phyloP scores from a whole-genome alignment of 129 eudicot species.

The Flaveria bidentis region DNA sequence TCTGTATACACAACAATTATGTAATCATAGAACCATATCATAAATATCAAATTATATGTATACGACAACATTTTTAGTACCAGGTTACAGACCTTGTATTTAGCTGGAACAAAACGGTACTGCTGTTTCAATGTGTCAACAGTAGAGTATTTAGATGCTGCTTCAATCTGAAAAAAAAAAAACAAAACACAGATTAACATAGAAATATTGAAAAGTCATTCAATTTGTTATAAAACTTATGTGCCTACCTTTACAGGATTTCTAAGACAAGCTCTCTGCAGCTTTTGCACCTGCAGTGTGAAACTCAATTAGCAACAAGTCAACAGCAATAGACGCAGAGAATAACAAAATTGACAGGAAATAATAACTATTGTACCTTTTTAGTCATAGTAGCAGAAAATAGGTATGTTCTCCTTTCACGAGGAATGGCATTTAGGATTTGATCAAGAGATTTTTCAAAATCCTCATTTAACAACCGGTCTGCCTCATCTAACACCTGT shows the following conservation, averaged over 20 bases:
- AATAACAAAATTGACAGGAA: neutral
- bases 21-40: neutral
- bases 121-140: constrained; percentile 90
- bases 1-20: constrained; percentile 41
- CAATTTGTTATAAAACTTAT: neutral
- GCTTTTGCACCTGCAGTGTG: constrained; percentile 75
- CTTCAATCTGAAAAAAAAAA: constrained; percentile 62
- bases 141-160: constrained; percentile 79
- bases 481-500: constrained; percentile 98
- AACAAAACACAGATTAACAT: constrained; percentile 1
- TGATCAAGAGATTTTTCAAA: constrained; percentile 83
- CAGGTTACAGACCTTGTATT: constrained; percentile 61
- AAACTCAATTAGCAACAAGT: neutral
- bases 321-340: neutral
- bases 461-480: constrained; percentile 82
- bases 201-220: neutral
- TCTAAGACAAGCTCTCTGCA: constrained; percentile 83
- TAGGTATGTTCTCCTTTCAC: constrained; percentile 73
- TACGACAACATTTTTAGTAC: neutral
- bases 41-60: no score
- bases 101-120: constrained; percentile 77
- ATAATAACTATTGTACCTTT: constrained; percentile 39
- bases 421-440: constrained; percentile 80
- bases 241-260: constrained; percentile 77
- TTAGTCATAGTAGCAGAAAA: constrained; percentile 97